Evolutionary conservation across 176 grass and related monocot species (phyloP), one percentile per base, ranked within the genome.

Genomic region (Luzula sylvatica): DNA sequence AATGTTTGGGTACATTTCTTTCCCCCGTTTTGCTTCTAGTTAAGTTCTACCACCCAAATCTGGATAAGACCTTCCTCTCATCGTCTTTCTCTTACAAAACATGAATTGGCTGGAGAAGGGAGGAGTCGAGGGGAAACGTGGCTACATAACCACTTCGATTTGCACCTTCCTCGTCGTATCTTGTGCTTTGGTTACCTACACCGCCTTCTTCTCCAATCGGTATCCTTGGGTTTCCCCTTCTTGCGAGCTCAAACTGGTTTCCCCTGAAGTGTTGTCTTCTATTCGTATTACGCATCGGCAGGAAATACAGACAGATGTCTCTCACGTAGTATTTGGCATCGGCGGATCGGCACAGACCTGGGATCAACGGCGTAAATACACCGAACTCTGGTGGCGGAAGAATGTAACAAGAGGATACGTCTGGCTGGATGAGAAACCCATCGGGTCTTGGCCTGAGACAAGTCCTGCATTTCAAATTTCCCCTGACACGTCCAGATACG

Each of bases 281-380:
- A 35, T 35, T 8, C 29, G 5, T 32, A 32, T 32, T 11, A 16
- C 59, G 26, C 2, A 25, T 30, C 49, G 1, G 42, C 26, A 14
- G 8, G 11, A 15, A 11, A 15, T 16, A 1, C 50, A 59, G 9
- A 67, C 72, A 14, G 23, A 46, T 12, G 19, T 67, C 51, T 66
- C 52, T 27, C 61, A 75, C 26, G 42, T 75, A 43, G 72, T 75
- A 11, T 75, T 75, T 23, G 52, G 61, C 20, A 59, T 75, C 52
- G 62, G 60, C 18, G 72, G 52, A 0, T 75, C 72, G 26, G 72
- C 28, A 3, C 24, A 17, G 18, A 75, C 53, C 26, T 67, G 72
- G 72, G 42, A 26, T 7, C 62, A 14, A 42, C 72, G 72, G 20
- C 62, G 53, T 4, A 20, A 30, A 5, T 75, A 75, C 72, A 29